Percentiles rank a stretch among this genome's conserved stretches.
Evolutionary conservation across 352 stramenopile genomes (phyloP).

Genomic region (Globisporangium yorkense): DNA sequence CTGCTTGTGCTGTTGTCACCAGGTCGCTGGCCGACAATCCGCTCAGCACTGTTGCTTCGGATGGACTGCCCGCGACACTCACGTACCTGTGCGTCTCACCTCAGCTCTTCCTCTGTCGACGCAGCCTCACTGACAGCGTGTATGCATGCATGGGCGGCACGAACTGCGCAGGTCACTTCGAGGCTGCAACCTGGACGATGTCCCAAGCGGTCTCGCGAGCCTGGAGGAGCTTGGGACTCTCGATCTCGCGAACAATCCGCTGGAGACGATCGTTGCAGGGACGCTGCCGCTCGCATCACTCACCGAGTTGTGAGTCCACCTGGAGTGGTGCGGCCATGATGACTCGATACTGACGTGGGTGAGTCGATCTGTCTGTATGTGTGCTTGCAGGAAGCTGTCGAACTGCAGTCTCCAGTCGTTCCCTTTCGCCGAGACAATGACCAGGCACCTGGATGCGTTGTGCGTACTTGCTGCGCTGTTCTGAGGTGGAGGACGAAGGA

Average conservation of each 20-base stretch:
- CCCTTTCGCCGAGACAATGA: slow-evolving; percentile 1
- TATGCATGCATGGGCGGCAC: too few relatives aligned
- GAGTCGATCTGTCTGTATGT: neutral
- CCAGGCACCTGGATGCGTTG: neutral
- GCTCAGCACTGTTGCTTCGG: neutral
- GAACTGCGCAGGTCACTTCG: slow-evolving; percentile 2
- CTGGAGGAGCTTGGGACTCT: neutral
- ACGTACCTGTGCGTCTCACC: slow-evolving; percentile 1
- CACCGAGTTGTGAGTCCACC: slow-evolving; percentile 1
- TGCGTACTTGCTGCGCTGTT: neutral
- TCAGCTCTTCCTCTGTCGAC: too few relatives aligned
- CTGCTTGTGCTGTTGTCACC: neutral
- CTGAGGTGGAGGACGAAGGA: too few relatives aligned
- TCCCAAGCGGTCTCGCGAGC: neutral
- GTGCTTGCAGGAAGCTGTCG: neutral
- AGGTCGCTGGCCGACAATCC: slow-evolving; percentile 3
- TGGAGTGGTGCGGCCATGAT: neutral
- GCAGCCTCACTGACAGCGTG: too few relatives aligned
- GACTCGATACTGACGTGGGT: neutral
- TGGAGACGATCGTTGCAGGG: neutral
- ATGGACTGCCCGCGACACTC: slow-evolving; percentile 1
- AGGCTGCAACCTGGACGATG: neutral
- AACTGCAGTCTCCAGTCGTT: slow-evolving; percentile 10
- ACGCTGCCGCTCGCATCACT: slow-evolving; percentile 1
- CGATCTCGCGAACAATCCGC: slow-evolving; percentile 2